Base-by-base conservation (phyloP, 306 rosid genomes). In the Cicer cuneatum region DNA sequence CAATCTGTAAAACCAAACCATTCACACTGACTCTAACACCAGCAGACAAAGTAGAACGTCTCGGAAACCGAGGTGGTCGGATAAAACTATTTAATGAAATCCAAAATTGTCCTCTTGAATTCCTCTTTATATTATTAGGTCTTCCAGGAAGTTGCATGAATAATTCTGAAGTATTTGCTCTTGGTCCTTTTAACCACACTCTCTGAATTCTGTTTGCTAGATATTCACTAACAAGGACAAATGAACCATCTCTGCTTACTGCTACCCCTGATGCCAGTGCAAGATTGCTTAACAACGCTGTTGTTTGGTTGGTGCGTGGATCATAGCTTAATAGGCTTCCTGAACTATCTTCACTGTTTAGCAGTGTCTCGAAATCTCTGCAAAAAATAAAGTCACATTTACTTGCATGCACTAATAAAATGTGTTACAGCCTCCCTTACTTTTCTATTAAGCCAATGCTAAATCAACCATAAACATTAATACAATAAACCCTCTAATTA, bases 191-290 rank as follows among this genome's bases (percentile, higher is more conserved):
- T 0, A 86, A 57, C 87, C 87, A 86, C 16, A 77, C 72, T 41
- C 82, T 83, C 6, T n/a, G 81, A 21, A 80, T 67, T 60, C 87
- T 73, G 11, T 58, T 58, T 2, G 79, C 66, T 53, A 74, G 8
- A 21, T 19, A 80, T 68, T 83, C 89, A 24, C 71, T 63, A 2
- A 86, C 85, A 13, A 86, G 82, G 5, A 80, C 71, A 69, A 75
- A 84, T 18, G 86, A 64, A 0, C 85, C 74, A 69, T 78, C 79
- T 48, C 15, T 10, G 52, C 86, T 84, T 6, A 79, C 74, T 12
- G 88, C 88, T 2, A 84, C 87, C 58, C 90, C 90, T 38, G 52
- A 2, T 37, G 90, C 42, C n/a, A 66, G 2, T 2, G 84, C 72
- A 57, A 86, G 86, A 51, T 64, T 53, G 0, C 42, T 64, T 6